Percentiles rank a stretch among this genome's conserved stretches.
Conservation (phyloP, 2,329 filamentous ascomycete genomes). For the Alternaria tenuissima region DNA sequence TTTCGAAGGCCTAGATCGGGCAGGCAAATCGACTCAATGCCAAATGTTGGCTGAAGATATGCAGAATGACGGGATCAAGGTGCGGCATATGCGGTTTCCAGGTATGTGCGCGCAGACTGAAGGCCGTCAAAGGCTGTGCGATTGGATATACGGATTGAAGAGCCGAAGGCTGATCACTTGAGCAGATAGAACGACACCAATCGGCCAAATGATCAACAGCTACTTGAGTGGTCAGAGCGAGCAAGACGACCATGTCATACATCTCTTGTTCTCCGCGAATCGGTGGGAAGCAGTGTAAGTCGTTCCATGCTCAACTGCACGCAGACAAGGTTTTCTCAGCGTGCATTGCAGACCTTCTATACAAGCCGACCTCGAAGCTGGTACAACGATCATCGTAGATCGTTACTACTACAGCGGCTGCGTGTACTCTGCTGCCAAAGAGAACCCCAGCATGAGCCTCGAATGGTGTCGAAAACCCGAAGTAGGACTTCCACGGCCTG, state of each 20-base stretch:
- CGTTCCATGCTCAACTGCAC: not conserved
- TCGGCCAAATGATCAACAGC: constrained; percentile 84
- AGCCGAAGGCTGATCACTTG: constrained; percentile 1
- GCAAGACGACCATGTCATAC: constrained; percentile 87
- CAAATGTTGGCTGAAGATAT: constrained; percentile 68
- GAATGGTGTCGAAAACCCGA: constrained; percentile 87
- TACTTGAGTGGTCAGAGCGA: constrained; percentile 78
- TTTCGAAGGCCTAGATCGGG: constrained; percentile 87
- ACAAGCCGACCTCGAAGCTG: constrained; percentile 61
- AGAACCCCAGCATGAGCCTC: constrained; percentile 72
- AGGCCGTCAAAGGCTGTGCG: not conserved
- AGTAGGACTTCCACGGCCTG: constrained; percentile 84
- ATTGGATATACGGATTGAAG: too few relatives aligned
- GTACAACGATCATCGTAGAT: constrained; percentile 83
- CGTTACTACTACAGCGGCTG: constrained; percentile 95
- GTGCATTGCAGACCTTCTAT: not conserved
- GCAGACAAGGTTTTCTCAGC: not conserved
- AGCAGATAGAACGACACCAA: constrained; percentile 80
- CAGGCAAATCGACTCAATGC: constrained; percentile 93
- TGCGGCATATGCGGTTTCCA: constrained; percentile 71
- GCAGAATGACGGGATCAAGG: constrained; percentile 58
- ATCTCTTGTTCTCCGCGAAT: constrained; percentile 89
- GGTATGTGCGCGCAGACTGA: constrained; percentile 54
- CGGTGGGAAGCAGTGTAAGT: constrained; percentile 74
- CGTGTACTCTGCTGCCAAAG: constrained; percentile 91